Conservation (phyloP, 1,284 basidiomycete species). For the Cryptococcus hybrid region DNA sequence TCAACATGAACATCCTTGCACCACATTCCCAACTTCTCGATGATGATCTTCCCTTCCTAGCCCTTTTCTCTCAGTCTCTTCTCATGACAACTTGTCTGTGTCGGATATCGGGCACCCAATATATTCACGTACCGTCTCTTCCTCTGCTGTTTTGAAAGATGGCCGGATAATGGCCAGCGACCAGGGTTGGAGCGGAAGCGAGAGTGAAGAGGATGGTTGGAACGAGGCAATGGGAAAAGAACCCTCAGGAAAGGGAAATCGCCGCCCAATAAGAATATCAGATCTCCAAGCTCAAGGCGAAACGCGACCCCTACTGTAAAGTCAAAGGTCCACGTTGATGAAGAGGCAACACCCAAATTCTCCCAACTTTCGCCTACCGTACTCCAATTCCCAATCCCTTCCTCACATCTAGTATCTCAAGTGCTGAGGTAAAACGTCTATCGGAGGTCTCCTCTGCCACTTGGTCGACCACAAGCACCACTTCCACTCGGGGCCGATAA, state of each 20-base stretch:
- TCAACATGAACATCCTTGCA: slow-evolving; percentile 32
- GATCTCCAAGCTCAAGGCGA: not conserved
- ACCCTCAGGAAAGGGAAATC: too few relatives aligned
- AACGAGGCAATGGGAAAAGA: slow-evolving; percentile 14
- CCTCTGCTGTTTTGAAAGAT: slow-evolving; percentile 2
- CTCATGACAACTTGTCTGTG: not conserved
- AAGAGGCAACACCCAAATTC: slow-evolving; percentile 1
- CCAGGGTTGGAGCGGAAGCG: slow-evolving; percentile 36
- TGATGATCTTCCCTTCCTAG: not conserved
- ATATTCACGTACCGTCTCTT: not conserved
- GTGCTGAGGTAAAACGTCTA: not conserved
- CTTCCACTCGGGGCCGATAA: too few relatives aligned
- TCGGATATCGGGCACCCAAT: not conserved
- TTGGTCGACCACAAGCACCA: not conserved
- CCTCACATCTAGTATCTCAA: too few relatives aligned
- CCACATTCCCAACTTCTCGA: slow-evolving; percentile 20
- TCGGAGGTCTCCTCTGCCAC: not conserved
- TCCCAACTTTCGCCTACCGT: not conserved
- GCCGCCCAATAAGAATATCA: too few relatives aligned
- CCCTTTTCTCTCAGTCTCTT: not conserved
- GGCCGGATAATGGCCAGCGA: slow-evolving; percentile 13
- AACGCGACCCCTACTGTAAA: not conserved
- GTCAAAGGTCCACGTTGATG: not conserved
- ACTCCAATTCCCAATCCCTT: not conserved
- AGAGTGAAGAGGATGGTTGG: slow-evolving; percentile 43